A percentile compares a stretch with the other conserved stretches of the same genome.
Conservation (phyloP, 106 monocot species). For the Dendrobium chrysotoxum region DNA sequence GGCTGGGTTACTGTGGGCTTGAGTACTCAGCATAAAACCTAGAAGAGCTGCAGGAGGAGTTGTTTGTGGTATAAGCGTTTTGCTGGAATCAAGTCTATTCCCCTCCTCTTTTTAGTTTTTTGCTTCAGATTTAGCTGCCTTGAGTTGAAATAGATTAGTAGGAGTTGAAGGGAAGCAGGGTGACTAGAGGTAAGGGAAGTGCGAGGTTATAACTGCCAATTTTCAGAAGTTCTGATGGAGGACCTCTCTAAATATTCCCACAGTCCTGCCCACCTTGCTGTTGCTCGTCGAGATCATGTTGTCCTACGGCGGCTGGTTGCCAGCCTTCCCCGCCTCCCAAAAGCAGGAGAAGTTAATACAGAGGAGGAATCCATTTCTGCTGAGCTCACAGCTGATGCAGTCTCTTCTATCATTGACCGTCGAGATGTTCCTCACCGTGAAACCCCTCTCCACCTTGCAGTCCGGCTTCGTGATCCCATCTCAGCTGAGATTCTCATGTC, state of each 20-base stretch:
- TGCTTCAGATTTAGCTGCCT: not conserved
- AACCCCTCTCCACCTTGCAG: conserved; percentile 97
- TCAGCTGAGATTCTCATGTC: conserved; percentile 93
- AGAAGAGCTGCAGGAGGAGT: not conserved
- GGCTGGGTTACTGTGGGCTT: not conserved
- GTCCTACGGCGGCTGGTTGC: conserved; percentile 58
- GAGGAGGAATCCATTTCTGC: conserved; percentile 70
- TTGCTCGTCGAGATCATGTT: conserved; percentile 64
- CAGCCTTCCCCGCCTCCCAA: conserved; percentile 69
- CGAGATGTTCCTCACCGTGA: conserved; percentile 89
- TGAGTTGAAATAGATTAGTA: not conserved
- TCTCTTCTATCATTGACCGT: conserved; percentile 73
- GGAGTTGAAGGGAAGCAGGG: not conserved
- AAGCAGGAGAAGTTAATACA: conserved; percentile 69
- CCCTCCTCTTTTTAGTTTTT: not conserved
- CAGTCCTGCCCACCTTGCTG: conserved; percentile 81
- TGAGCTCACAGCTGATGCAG: conserved; percentile 60
- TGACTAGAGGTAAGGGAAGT: not conserved
- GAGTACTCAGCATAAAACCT: not conserved
- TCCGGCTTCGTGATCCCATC: conserved; percentile 70
- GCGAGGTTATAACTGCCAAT: not conserved
- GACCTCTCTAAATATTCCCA: conserved; percentile 73
- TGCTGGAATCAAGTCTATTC: not conserved
- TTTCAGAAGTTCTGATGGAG: conserved; percentile 33
- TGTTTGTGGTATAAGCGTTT: not conserved